phyloP scores from a whole-genome alignment of 129 eudicot species.

The Tagetes patula region DNA sequence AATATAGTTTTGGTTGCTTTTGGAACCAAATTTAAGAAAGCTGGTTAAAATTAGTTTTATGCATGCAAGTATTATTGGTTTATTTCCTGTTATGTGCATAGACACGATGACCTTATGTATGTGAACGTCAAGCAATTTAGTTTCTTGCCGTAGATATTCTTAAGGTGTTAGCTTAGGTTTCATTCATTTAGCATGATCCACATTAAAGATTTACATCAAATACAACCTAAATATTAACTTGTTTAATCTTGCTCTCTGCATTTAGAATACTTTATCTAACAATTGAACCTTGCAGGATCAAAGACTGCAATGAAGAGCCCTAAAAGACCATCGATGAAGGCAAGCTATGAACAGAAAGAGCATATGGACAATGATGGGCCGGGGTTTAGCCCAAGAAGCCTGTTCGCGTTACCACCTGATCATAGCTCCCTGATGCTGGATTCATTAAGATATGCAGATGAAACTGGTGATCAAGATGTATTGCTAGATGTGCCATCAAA shows the following conservation, averaged over 20 bases:
- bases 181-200: background rate
- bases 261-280: background rate
- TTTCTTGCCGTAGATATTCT: background rate
- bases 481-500: slow-evolving; percentile 78
- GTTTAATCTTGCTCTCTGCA: background rate
- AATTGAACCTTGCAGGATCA: slow-evolving; percentile 45
- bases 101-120: background rate
- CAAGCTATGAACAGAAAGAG: slow-evolving; percentile 57
- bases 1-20: background rate
- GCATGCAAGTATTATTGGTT: background rate
- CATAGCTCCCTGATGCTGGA: slow-evolving; percentile 59
- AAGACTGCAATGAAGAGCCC: slow-evolving; percentile 60
- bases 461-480: slow-evolving; percentile 65
- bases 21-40: background rate
- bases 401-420: slow-evolving; percentile 66
- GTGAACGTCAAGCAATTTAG: background rate
- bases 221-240: background rate
- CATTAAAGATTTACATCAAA: background rate
- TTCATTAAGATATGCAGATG: slow-evolving; percentile 52
- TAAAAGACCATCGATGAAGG: slow-evolving; percentile 49
- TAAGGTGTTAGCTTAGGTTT: too few species aligned
- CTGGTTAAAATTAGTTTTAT: background rate
- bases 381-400: slow-evolving; percentile 66
- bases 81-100: background rate
- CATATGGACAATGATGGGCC: slow-evolving; percentile 52